Percentiles rank a stretch among this genome's conserved stretches.
These are phyloP conservation scores for Talaromyces sp. DNA, from an alignment of 2,329 filamentous ascomycete genomes.

Conservation along the genomic window DNA sequence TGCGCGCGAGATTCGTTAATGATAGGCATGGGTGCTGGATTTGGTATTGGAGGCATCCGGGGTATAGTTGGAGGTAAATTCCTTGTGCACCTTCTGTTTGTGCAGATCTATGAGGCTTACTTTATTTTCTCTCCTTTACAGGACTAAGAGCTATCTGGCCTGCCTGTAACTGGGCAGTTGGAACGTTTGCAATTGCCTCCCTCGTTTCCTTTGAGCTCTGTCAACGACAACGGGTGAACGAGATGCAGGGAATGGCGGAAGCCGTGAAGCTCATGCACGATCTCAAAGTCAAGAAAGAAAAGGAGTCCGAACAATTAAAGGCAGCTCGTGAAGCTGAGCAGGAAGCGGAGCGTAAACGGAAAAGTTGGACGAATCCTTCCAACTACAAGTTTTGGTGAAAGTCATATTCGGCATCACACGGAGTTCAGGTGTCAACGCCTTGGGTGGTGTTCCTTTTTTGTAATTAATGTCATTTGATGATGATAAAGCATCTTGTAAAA, in stretches of 20 bases:
- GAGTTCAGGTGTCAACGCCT: conserved; percentile 21
- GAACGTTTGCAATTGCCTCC: conserved; percentile 65
- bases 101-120: neutral
- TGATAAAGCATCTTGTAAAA: conserved; percentile 11
- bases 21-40: conserved; percentile 74
- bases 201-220: conserved; percentile 78
- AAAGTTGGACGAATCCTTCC: conserved; percentile 38
- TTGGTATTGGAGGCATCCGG: conserved; percentile 67
- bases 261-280: conserved; percentile 76
- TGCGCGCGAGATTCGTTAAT: conserved; percentile 80
- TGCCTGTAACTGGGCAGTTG: conserved; percentile 81
- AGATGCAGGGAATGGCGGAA: conserved; percentile 77
- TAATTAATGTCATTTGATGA: conserved; percentile 3
- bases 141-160: conserved; percentile 54
- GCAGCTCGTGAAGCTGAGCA: conserved; percentile 32
- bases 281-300: conserved; percentile 62
- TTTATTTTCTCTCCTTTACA: conserved; percentile 12
- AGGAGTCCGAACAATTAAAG: conserved; percentile 38
- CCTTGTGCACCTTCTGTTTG: conserved; percentile 5
- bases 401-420: conserved; percentile 17
- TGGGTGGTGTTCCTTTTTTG: conserved; percentile 10
- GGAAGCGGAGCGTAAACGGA: conserved; percentile 32
- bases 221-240: conserved; percentile 65
- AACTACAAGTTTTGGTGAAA: conserved; percentile 45
- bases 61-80: conserved; percentile 68